A percentile compares a stretch with the other conserved stretches of the same genome.
Conservation (phyloP, 352 stramenopile genomes). For the Pythium aristosporum region DNA sequence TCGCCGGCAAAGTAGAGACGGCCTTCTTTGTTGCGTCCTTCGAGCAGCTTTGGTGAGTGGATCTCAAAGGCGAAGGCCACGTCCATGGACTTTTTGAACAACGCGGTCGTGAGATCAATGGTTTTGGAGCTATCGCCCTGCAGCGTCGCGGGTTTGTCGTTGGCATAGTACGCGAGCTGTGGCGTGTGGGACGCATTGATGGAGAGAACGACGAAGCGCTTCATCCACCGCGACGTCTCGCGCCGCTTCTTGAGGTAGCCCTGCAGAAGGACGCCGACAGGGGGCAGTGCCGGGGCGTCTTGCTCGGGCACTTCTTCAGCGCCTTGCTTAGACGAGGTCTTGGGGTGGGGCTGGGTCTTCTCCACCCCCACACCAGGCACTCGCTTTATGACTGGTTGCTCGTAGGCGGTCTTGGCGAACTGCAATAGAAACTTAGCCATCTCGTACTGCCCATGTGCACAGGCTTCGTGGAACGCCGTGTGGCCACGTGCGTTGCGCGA, state of each 20-base stretch:
- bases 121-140: constrained; percentile 40
- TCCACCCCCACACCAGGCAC: background rate
- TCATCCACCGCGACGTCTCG: constrained; percentile 81
- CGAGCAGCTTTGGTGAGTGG: constrained; percentile 85
- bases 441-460: constrained; percentile 58
- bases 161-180: constrained; percentile 68
- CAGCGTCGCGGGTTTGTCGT: constrained; percentile 47
- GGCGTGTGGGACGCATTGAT: constrained; percentile 36
- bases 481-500: constrained; percentile 54
- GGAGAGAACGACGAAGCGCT: constrained; percentile 68
- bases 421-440: constrained; percentile 68
- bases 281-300: background rate
- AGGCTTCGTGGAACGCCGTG: constrained; percentile 74
- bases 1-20: constrained; percentile 85
- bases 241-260: constrained; percentile 74
- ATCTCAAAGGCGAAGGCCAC: constrained; percentile 87
- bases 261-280: constrained; percentile 14
- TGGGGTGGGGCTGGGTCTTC: constrained; percentile 3
- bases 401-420: constrained; percentile 23
- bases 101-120: constrained; percentile 59
- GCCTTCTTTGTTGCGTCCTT: constrained; percentile 83
- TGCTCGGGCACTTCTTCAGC: constrained; percentile 22
- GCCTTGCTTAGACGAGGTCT: too few species aligned
- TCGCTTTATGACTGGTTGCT: constrained; percentile 5
- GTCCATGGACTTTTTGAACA: constrained; percentile 83